Percentiles rank a stretch among this genome's conserved stretches.
Evolutionary conservation across 495 filamentous ascomycete species (phyloP).

Genomic region (Pyronema domesticum): DNA sequence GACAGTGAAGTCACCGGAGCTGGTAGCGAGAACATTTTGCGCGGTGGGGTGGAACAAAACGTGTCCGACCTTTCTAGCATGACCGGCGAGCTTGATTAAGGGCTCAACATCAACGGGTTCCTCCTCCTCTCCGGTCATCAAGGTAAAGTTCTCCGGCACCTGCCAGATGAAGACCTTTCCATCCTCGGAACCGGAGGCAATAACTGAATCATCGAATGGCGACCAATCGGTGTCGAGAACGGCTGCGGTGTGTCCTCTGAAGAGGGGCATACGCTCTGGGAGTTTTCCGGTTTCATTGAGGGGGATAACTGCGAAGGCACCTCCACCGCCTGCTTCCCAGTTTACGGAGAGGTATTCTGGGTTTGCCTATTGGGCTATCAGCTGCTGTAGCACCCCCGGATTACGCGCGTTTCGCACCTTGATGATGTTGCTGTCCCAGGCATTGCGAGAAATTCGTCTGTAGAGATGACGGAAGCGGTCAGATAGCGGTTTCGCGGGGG

Average conservation of each 20-base stretch:
- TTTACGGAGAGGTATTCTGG: conserved; percentile 93
- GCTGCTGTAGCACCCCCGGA: too few relatives aligned
- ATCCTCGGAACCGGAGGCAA: conserved; percentile 90
- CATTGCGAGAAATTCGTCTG: conserved; percentile 70
- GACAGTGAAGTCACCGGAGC: conserved; percentile 85
- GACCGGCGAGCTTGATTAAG: conserved; percentile 58
- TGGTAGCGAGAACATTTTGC: conserved; percentile 85
- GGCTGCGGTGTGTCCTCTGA: conserved; percentile 84
- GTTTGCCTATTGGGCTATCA: conserved; percentile 45
- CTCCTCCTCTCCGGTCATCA: conserved; percentile 69
- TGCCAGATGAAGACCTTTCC: conserved; percentile 93
- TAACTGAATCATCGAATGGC: conserved; percentile 82
- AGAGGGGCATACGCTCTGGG: conserved; percentile 84
- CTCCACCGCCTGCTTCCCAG: conserved; percentile 94
- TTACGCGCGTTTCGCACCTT: conserved; percentile 41
- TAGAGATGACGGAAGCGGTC: not conserved
- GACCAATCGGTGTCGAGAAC: conserved; percentile 98
- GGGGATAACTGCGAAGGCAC: conserved; percentile 92
- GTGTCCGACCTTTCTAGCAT: conserved; percentile 85
- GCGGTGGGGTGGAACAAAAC: conserved; percentile 95
- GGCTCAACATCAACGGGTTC: conserved; percentile 60
- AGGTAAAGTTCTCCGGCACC: conserved; percentile 73
- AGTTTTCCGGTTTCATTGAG: conserved; percentile 71
- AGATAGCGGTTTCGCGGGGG: not conserved
- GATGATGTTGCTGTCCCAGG: conserved; percentile 95